Evolutionary conservation across 768 basidiomycete species (phyloP), one percentile per base, ranked within the genome.

Genomic region (Amyloporia xantha): DNA sequence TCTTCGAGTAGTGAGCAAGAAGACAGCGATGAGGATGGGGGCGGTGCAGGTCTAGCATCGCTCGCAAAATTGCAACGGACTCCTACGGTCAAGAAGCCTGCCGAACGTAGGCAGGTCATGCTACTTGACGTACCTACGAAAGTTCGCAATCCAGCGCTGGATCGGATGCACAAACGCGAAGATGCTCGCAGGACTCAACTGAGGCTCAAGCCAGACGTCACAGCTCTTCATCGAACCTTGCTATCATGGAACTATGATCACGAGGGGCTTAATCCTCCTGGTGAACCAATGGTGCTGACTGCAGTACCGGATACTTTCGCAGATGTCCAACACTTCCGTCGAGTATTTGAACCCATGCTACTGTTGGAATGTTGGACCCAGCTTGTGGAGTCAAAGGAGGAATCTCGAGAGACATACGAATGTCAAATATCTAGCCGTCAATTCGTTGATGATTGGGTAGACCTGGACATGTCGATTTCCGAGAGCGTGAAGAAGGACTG

Each of bases 341-440:
- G 69, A 20, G 72, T 85, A 39, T 92, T 96, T 62, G 82, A 91
- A 61, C 93, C 95, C 2, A 73, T 98, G 13, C 69, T 98, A 23
- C 67, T 93, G 17, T 69, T 89, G 50, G 96, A 99, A 66, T 83
- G 89, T 53, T 97, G 96, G 94, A 80, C 85, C 24, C 91, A 95
- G 61, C 76, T 95, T 20, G 60, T 74, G 6, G 81, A 89, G 54
- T 81, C 90, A 4, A 91, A 89, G 61, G 83, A 87, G 44, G 82
- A 85, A 48, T 53, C 50, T 6, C 71, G 68, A 40, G 75, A 82
- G 5, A 62, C 65, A 1, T 78, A 81, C 56, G 70, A 75, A 21
- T 81, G 80, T 66, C 82, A 78, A 51, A 74, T 98, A 36, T 73
- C 70, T 23, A 77, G 79, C 13, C 81, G 87, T 15, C 77, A 78